These are phyloP conservation scores for Diplodia intermedia DNA, from an alignment of 2,329 filamentous ascomycete species.

Conservation along the genomic window DNA sequence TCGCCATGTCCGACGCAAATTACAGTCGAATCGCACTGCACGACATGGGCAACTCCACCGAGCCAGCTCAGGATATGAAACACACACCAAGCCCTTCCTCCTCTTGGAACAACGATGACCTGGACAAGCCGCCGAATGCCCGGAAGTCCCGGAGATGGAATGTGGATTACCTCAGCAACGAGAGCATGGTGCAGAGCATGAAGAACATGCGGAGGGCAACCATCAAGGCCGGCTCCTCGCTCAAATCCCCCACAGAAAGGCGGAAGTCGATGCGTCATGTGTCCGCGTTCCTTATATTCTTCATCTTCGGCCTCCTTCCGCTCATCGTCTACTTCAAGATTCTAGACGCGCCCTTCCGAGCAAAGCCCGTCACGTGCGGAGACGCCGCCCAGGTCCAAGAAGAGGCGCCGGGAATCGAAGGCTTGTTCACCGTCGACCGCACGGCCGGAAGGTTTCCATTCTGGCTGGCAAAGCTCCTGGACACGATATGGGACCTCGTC, in stretches of 20 bases:
- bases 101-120: not conserved
- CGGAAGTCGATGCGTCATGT: not conserved
- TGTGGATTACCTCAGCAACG: not conserved
- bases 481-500: conserved; percentile 45
- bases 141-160: not conserved
- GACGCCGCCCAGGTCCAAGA: not conserved
- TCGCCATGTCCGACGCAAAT: not conserved
- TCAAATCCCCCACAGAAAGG: not conserved
- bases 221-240: not conserved
- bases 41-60: not conserved
- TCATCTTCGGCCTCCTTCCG: conserved; percentile 13
- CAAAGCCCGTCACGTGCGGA: conserved; percentile 6
- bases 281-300: not conserved
- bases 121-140: not conserved
- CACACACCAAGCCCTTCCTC: not conserved
- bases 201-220: not conserved
- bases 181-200: not conserved
- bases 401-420: conserved; percentile 14
- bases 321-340: conserved; percentile 8
- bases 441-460: conserved; percentile 42
- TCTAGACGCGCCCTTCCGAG: not conserved
- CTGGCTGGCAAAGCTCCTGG: conserved; percentile 45
- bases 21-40: conserved; percentile 10
- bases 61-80: not conserved
- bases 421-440: conserved; percentile 42